Percentiles rank a stretch among this genome's conserved stretches.
These are phyloP conservation scores for Guillardia theta DNA, from an alignment of 78 protist species.

Conservation along the genomic window DNA sequence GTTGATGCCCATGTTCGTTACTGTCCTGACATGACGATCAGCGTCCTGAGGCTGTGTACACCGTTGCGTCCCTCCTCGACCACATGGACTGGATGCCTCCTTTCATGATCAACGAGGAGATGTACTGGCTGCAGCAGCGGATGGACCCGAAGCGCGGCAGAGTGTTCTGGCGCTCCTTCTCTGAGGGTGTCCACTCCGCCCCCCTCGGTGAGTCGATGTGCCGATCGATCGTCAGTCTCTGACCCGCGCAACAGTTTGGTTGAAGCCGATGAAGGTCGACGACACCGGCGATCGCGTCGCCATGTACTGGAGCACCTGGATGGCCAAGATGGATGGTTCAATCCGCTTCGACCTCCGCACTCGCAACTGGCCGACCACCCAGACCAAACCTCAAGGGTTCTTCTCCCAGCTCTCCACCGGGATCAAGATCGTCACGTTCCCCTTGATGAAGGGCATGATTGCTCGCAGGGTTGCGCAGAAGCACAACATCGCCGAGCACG, in stretches of 20 bases:
- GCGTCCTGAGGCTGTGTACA: not conserved
- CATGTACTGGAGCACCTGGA: conserved; percentile 18
- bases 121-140: not conserved
- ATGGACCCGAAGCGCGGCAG: not conserved
- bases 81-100: conserved; percentile 37
- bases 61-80: conserved; percentile 3
- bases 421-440: not conserved
- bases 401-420: not conserved
- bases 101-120: not conserved
- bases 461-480: not conserved
- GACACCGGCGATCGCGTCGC: not conserved
- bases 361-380: not conserved
- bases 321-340: not conserved
- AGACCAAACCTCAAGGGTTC: not conserved
- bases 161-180: not conserved
- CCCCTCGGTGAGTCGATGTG: not conserved
- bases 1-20: not conserved
- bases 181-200: not conserved
- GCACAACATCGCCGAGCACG: not conserved
- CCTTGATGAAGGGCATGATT: not conserved
- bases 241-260: not conserved
- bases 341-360: not conserved
- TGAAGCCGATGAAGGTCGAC: no score
- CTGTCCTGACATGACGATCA: not conserved
- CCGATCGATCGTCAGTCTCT: not conserved